Base-by-base conservation (phyloP, 345 rosid genomes). In the Eutrema japonicum region DNA sequence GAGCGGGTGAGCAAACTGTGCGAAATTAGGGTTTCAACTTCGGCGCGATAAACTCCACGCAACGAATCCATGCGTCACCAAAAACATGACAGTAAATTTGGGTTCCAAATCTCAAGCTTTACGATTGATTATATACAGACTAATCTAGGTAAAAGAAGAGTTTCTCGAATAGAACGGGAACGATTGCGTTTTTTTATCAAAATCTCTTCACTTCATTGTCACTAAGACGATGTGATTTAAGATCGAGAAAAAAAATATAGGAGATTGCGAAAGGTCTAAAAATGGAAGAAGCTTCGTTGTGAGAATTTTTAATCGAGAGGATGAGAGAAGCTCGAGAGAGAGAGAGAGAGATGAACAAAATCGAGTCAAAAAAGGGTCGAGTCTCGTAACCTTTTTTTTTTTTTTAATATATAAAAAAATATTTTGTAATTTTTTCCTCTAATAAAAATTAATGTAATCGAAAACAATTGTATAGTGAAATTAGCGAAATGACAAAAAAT, bases 11-110 rank as follows among this genome's bases (percentile, higher is more conserved):
- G 57, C 30, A 47, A 56, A 49, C 40, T 30, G 37, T 41, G 48
- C 4, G 73, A 37, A 70, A 76, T 64, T 76, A 76, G 79, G 79
- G 79, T 76, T 76, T 76, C 60, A 4, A 53, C 59, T 62, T 76
- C 66, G 69, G 4, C 22, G 52, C 12, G 29, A 62, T 6, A 76
- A 76, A 18, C 58, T 11, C 60, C 29, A 53, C 10, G 68, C 61
- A 58, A 58, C 72, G 72, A 66, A 40, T 42, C n/a, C 73, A 64
- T 33, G 22, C 49, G 37, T 70, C 46, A 43, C 64, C 49, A 27
- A 0, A 53, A 68, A 0, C 79, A 47, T 62, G n/a, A 54, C 52
- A 46, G 63, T 49, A 26, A 66, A 32, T 18, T 13, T 6, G 4
- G 18, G 40, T 16, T 38, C 59, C 60, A 62, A 68, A 75, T 75